Conservation (phyloP, 2,329 filamentous ascomycete genomes). For the Phialophora verrucosa region DNA sequence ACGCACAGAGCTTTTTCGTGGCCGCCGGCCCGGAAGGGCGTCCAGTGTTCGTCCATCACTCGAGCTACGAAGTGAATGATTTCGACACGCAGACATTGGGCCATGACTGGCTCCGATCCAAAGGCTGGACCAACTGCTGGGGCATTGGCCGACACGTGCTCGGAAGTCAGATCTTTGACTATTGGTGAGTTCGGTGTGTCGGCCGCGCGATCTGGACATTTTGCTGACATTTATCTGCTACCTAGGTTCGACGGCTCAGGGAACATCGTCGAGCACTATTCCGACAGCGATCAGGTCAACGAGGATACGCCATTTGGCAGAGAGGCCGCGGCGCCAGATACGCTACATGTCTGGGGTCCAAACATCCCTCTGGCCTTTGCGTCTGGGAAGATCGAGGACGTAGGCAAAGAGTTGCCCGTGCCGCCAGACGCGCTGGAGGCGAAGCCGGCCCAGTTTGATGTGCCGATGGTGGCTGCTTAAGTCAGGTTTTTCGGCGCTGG, state of each 20-base stretch:
- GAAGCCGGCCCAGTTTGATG: conserved; percentile 22
- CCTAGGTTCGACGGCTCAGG: conserved; percentile 64
- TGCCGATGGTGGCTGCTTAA: conserved; percentile 20
- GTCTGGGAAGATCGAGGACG: conserved; percentile 30
- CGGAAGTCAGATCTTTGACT: conserved; percentile 74
- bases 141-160: conserved; percentile 73
- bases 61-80: conserved; percentile 72
- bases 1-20: conserved; percentile 31
- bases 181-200: conserved; percentile 58
- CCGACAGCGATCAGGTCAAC: conserved; percentile 64
- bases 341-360: conserved; percentile 45
- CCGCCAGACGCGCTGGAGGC: conserved; percentile 25
- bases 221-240: conserved; percentile 9
- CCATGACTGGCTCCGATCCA: conserved; percentile 69
- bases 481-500: neutral
- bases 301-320: conserved; percentile 43
- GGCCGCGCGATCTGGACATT: neutral
- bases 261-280: conserved; percentile 73
- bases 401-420: conserved; percentile 24
- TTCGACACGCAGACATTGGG: conserved; percentile 73
- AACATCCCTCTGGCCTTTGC: conserved; percentile 36
- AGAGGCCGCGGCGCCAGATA: conserved; percentile 42
- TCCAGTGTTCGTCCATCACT: conserved; percentile 66
- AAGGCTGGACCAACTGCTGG: conserved; percentile 70
- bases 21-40: conserved; percentile 40